A percentile compares a stretch with the other conserved stretches of the same genome.
Evolutionary conservation across 1,284 basidiomycete species (phyloP).

Genomic region (Porodaedalea pini): DNA sequence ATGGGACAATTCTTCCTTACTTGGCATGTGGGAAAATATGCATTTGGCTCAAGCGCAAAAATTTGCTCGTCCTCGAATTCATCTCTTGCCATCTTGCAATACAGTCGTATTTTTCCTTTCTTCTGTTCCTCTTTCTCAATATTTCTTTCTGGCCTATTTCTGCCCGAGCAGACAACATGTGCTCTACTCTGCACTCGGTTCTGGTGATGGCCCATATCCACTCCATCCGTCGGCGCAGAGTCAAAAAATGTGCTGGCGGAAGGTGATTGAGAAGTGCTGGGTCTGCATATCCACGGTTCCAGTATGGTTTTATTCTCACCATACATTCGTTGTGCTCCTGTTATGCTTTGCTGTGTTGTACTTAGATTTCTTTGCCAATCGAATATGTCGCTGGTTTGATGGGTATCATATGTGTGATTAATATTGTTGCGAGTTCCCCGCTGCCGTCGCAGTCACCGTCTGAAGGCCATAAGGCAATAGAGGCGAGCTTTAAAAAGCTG

Average conservation of each 20-base stretch:
- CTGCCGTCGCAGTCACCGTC: no score
- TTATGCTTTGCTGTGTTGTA: not conserved
- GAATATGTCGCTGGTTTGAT: not conserved
- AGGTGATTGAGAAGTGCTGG: slow-evolving; percentile 22
- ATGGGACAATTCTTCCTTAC: not conserved
- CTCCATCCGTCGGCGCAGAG: slow-evolving; percentile 23
- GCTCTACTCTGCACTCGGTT: slow-evolving; percentile 64
- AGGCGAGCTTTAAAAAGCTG: no score
- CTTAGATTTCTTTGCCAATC: not conserved
- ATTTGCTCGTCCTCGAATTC: not conserved
- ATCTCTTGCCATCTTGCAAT: slow-evolving; percentile 2
- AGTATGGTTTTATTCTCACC: slow-evolving; percentile 19
- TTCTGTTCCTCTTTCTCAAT: not conserved
- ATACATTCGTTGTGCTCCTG: not conserved
- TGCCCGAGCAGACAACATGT: slow-evolving; percentile 61
- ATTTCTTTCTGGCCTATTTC: slow-evolving; percentile 49
- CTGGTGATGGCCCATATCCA: slow-evolving; percentile 66
- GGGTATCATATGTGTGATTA: no score
- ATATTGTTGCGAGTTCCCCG: no score
- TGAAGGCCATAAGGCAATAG: no score
- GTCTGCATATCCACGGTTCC: slow-evolving; percentile 1
- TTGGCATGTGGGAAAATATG: not conserved
- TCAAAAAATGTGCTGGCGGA: slow-evolving; percentile 9
- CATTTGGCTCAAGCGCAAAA: not conserved
- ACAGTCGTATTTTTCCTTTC: not conserved